Percentiles rank a stretch among this genome's conserved stretches.
phyloP scores from a whole-genome alignment of 2,329 filamentous ascomycete species.

The Trichoderma harzianum region DNA sequence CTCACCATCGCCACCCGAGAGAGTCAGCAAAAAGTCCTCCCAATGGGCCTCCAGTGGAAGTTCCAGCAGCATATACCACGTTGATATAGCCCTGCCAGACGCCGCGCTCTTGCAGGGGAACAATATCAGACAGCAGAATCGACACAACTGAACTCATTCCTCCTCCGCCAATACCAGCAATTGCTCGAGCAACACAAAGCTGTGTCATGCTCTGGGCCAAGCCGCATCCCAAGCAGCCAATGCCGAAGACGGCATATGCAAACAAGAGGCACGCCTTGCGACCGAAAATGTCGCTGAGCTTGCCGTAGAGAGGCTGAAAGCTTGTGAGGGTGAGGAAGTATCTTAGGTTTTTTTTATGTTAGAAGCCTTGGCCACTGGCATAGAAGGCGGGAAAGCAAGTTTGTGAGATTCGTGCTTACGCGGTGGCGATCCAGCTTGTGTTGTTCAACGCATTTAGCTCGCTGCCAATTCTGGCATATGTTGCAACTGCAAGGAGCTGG shows the following conservation, averaged over 20 bases:
- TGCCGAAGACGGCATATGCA: conserved; percentile 60
- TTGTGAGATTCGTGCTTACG: conserved; percentile 19
- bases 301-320: conserved; percentile 72
- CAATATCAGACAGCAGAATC: conserved; percentile 65
- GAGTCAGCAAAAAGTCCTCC: conserved; percentile 69
- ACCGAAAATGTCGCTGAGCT: conserved; percentile 68
- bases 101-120: conserved; percentile 66
- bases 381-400: background rate
- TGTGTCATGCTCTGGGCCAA: conserved; percentile 61
- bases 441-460: conserved; percentile 71
- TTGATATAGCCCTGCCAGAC: conserved; percentile 73
- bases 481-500: conserved; percentile 73
- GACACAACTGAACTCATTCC: conserved; percentile 68
- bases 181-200: conserved; percentile 59
- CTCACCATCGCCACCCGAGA: conserved; percentile 71
- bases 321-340: conserved; percentile 72
- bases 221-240: conserved; percentile 62
- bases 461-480: conserved; percentile 73
- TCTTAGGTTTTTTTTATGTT: conserved; percentile 1
- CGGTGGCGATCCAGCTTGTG: conserved; percentile 69
- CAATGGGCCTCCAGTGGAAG: conserved; percentile 65
- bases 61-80: conserved; percentile 66
- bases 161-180: conserved; percentile 60
- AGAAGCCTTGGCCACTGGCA: fast-evolving
- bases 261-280: conserved; percentile 64